Conservation (phyloP, 2,329 filamentous ascomycete species). For the Chlorencoelia australis region DNA sequence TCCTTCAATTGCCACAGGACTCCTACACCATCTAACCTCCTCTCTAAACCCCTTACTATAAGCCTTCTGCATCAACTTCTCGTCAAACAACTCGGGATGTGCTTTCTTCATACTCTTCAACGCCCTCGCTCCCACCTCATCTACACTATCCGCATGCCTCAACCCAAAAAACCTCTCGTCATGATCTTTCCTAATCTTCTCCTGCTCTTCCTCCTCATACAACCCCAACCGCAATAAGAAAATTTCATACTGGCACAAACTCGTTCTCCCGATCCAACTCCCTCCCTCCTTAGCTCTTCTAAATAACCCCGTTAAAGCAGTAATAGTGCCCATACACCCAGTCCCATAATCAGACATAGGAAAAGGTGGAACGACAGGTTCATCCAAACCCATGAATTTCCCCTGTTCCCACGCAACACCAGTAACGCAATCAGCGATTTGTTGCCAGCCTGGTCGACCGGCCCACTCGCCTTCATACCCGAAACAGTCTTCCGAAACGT, state of each 20-base stretch:
- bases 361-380: conserved; percentile 57
- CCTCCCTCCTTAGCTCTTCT: conserved; percentile 52
- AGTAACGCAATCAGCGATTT: conserved; percentile 47
- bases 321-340: conserved; percentile 60
- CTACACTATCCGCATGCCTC: conserved; percentile 24
- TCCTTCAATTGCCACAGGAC: conserved; percentile 22
- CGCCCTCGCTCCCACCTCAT: conserved; percentile 23
- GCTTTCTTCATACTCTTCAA: conserved; percentile 21
- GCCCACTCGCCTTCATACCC: conserved; percentile 56
- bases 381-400: conserved; percentile 47
- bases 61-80: conserved; percentile 20
- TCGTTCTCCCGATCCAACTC: conserved; percentile 55
- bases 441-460: conserved; percentile 57
- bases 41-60: conserved; percentile 20
- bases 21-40: conserved; percentile 25
- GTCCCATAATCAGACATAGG: conserved; percentile 60
- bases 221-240: conserved; percentile 51
- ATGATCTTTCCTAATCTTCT: conserved; percentile 20
- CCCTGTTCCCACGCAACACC: conserved; percentile 36
- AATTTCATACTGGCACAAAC: conserved; percentile 58
- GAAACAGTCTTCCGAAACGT: conserved; percentile 64
- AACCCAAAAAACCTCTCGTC: conserved; percentile 21
- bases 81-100: conserved; percentile 26
- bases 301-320: conserved; percentile 53
- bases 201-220: conserved; percentile 43